Base-by-base conservation (phyloP, 2,329 filamentous ascomycete species). In the Pyrenophora seminiperda region DNA sequence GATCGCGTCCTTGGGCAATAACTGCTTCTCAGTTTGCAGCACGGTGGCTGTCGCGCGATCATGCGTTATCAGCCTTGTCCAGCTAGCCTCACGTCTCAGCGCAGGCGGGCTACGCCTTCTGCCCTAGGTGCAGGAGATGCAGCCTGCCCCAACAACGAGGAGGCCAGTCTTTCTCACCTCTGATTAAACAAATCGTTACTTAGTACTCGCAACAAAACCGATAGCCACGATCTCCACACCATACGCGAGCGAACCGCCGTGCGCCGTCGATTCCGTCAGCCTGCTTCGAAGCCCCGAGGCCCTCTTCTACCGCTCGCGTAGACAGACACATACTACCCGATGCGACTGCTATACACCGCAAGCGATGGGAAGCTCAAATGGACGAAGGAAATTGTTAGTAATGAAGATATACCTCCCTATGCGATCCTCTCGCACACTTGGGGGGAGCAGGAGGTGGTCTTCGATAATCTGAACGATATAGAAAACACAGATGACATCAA, bases 281-380 rank as follows among this genome's bases (percentile, higher is more conserved):
- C 50, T 56, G 38, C 53, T 43, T 47, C 15, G n/a, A 50, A 19
- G 38, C 43, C 36, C 22, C 33, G 20, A 53, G 38, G 41, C 33
- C 17, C 19, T 14, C 39, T 22, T 48, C 43, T 34, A 47, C 38
- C 36, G 19, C 50, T 48, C 42, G 49, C 40, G 42, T 46, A 47
- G 7, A 47, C n/a, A 27, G 14, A 48, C 34, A 39, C 7, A 42
- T 24, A 47, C 24, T n/a, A 15, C 42, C 20, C 14, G 7, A 58
- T 58, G 51, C 45, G 51, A 39, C 39, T 58, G 24, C 37, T 58
- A 22, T 43, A 54, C 22, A 58, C 32, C 14, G 7, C 46, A 44
- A 36, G 41, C 46, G 41, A 53, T 11, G 49, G 55, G 37, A 53
- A n/a, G 22, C 46, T 55, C 20, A 19, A 32, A 14, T 51, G 41